Conservation (phyloP, 768 basidiomycete genomes). For the Tylopilus plumbeoviolaceoides region DNA sequence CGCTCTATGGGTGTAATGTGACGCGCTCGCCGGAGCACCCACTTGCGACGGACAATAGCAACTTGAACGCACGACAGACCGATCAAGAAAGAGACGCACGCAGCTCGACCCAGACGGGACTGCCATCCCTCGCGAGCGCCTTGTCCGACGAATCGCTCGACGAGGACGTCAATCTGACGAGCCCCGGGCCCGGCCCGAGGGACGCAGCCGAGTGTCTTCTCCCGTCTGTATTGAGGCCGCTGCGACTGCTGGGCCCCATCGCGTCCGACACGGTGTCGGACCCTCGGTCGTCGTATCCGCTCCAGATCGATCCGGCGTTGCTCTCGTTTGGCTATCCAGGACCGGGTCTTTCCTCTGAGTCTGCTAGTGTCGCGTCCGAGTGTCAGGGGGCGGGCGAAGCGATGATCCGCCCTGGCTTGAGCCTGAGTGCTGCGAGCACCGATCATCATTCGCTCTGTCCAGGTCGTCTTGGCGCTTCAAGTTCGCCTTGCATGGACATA, state of each 20-base stretch:
- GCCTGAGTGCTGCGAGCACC: too few species aligned
- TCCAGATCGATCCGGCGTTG: conserved; percentile 28
- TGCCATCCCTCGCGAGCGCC: conserved; percentile 20
- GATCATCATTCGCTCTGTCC: too few species aligned
- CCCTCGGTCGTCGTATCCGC: background rate
- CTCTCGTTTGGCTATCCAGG: conserved; percentile 17
- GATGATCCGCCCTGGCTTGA: too few species aligned
- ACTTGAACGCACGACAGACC: too few species aligned
- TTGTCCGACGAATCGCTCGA: conserved; percentile 18
- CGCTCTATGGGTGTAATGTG: background rate
- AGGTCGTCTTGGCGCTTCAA: background rate
- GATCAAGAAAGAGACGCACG: too few species aligned
- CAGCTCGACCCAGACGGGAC: background rate
- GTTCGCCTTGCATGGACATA: background rate
- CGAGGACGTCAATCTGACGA: conserved; percentile 7
- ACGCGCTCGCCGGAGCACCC: background rate
- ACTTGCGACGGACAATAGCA: background rate
- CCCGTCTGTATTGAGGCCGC: conserved; percentile 19
- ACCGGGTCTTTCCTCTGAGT: background rate
- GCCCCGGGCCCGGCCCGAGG: background rate
- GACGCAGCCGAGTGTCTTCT: conserved; percentile 10
- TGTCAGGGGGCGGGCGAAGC: background rate
- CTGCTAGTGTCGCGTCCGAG: background rate
- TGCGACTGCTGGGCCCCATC: conserved; percentile 17
- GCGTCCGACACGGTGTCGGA: background rate